phyloP scores from a whole-genome alignment of 2,329 filamentous ascomycete genomes.

The Neonectria ditissima region DNA sequence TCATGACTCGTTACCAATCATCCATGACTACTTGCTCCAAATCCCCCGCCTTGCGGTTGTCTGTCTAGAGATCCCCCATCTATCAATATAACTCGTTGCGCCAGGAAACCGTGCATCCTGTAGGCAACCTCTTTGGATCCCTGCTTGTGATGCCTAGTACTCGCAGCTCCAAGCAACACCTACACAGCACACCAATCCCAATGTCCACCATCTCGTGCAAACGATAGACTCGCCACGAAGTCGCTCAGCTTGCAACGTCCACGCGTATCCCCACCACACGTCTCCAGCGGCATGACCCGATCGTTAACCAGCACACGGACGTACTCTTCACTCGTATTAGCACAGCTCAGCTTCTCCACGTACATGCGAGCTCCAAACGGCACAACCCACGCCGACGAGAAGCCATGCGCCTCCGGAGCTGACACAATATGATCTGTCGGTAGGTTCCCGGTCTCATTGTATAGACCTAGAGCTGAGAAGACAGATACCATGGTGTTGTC shows the following conservation, averaged over 20 bases:
- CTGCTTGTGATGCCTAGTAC: neutral
- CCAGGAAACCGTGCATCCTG: neutral
- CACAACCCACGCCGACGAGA: constrained; percentile 81
- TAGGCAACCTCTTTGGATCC: neutral
- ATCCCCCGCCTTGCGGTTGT: neutral
- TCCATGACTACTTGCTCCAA: neutral
- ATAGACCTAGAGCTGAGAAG: constrained; percentile 82
- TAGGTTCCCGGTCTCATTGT: constrained; percentile 71
- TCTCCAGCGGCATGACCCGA: constrained; percentile 77
- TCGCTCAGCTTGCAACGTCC: constrained; percentile 77
- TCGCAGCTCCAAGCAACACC: neutral
- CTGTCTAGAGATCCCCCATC: neutral
- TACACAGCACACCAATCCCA: constrained; percentile 65
- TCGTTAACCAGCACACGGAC: constrained; percentile 89
- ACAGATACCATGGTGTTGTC: constrained; percentile 88
- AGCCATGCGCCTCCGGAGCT: constrained; percentile 71
- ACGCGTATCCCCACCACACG: constrained; percentile 75
- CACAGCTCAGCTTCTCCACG: constrained; percentile 87
- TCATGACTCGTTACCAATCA: neutral
- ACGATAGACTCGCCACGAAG: constrained; percentile 81
- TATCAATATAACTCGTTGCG: neutral
- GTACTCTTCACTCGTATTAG: constrained; percentile 68
- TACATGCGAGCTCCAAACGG: constrained; percentile 86
- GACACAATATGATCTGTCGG: constrained; percentile 63
- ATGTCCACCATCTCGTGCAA: constrained; percentile 76